Evolutionary conservation across 1,139 yeast genomes (phyloP).

Genomic region (Saccharomycopsis hybrid): DNA sequence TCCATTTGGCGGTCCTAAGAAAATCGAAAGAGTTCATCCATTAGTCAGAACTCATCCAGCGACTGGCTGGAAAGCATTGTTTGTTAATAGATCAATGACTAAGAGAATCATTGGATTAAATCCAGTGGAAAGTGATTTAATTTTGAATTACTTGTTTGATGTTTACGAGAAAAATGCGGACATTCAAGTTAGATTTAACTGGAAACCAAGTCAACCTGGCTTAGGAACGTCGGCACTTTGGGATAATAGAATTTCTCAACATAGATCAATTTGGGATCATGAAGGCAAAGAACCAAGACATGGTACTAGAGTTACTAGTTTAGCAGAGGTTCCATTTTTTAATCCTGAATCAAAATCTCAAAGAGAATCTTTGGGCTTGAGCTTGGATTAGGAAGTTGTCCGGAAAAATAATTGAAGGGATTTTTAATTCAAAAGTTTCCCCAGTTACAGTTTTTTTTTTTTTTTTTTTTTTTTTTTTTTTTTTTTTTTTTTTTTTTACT

Average conservation of each 20-base stretch:
- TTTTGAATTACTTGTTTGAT: slow-evolving; percentile 25
- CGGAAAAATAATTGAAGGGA: too few relatives aligned
- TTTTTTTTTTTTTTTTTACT: too few relatives aligned
- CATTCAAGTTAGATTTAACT: slow-evolving; percentile 49
- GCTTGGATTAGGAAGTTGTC: background rate
- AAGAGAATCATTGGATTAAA: slow-evolving; percentile 40
- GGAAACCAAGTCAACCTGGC: slow-evolving; percentile 44
- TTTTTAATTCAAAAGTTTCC: too few relatives aligned
- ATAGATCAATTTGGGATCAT: slow-evolving; percentile 44
- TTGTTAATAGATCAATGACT: slow-evolving; percentile 40
- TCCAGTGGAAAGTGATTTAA: slow-evolving; percentile 30
- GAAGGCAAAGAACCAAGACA: slow-evolving; percentile 38
- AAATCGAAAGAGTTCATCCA: slow-evolving; percentile 40
- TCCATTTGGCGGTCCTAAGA: slow-evolving; percentile 38
- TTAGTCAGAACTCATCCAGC: slow-evolving; percentile 46
- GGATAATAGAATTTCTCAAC: slow-evolving; percentile 52
- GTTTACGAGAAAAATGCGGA: slow-evolving; percentile 41
- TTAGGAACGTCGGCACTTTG: slow-evolving; percentile 51
- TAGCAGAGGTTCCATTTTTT: slow-evolving; percentile 50
- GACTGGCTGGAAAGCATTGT: slow-evolving; percentile 48
- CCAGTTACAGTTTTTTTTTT: too few relatives aligned
- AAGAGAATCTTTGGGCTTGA: slow-evolving; percentile 38
- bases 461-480: too few relatives aligned
- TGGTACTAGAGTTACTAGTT: slow-evolving; percentile 53
- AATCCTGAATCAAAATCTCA: slow-evolving; percentile 48